A percentile compares a stretch with the other conserved stretches of the same genome.
phyloP scores from a whole-genome alignment of 495 filamentous ascomycete genomes.

The Letharia lupina region DNA sequence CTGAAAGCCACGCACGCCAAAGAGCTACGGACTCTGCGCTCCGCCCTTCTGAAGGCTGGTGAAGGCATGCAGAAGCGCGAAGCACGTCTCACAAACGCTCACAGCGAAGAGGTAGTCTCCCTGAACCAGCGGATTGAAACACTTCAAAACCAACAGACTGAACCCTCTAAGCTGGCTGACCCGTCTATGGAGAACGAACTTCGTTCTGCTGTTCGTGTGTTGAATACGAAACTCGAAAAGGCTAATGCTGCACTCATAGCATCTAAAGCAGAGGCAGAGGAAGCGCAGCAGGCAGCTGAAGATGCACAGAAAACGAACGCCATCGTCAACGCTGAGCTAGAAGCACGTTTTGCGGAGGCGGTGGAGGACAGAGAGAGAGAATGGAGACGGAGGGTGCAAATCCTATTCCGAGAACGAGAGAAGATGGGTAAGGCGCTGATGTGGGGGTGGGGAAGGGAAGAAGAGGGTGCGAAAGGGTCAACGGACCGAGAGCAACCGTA shows the following conservation, averaged over 20 bases:
- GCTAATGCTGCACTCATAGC: constrained; percentile 7
- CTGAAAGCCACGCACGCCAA: constrained; percentile 39
- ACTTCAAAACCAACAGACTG: constrained; percentile 4
- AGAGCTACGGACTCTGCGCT: constrained; percentile 35
- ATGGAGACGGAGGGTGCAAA: constrained; percentile 43
- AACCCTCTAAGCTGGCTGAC: background rate
- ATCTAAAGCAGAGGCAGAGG: constrained; percentile 16
- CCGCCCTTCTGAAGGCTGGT: constrained; percentile 32
- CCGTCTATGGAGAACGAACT: constrained; percentile 27
- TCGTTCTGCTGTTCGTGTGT: constrained; percentile 32
- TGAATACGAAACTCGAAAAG: constrained; percentile 24
- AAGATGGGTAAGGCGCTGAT: constrained; percentile 45
- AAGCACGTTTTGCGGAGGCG: constrained; percentile 34
- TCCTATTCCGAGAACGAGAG: constrained; percentile 49
- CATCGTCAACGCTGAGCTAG: constrained; percentile 22
- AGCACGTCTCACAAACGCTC: constrained; percentile 16
- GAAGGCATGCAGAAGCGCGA: constrained; percentile 36
- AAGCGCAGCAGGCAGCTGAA: constrained; percentile 11
- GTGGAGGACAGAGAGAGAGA: constrained; percentile 44
- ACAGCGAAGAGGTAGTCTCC: constrained; percentile 10
- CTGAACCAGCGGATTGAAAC: constrained; percentile 13
- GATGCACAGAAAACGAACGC: constrained; percentile 13
- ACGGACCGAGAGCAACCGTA: constrained; percentile 36
- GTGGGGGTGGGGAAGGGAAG: constrained; percentile 44
- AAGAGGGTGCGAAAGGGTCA: constrained; percentile 28